These are phyloP conservation scores for Neurospora sublineolata DNA, from an alignment of 495 filamentous ascomycete species.

Conservation along the genomic window DNA sequence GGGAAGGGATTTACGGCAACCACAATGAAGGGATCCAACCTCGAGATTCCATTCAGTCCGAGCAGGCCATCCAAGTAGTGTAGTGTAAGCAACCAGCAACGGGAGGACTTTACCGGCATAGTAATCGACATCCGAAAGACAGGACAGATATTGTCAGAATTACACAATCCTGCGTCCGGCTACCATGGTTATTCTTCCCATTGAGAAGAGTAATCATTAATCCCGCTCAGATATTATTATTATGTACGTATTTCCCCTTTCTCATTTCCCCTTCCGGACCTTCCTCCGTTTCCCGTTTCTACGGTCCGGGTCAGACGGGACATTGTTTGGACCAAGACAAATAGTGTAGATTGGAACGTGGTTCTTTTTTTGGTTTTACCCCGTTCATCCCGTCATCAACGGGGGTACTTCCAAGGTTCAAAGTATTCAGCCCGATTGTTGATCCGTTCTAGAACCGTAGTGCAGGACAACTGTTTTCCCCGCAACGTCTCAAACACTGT, in stretches of 20 bases:
- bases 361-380: neutral
- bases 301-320: neutral
- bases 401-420: neutral
- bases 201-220: neutral
- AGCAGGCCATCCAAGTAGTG: neutral
- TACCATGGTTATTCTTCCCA: neutral
- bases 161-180: neutral
- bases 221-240: neutral
- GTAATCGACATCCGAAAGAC: neutral
- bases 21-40: neutral
- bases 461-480: neutral
- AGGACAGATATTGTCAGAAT: neutral
- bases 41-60: neutral
- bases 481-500: neutral
- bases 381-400: neutral
- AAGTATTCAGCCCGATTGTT: neutral
- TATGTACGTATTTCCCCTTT: neutral
- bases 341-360: neutral
- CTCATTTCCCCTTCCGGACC: neutral
- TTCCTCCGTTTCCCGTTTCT: neutral
- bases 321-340: neutral
- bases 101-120: neutral
- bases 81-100: neutral
- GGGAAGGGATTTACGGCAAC: neutral
- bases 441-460: neutral